Percentiles rank a stretch among this genome's conserved stretches.
These are phyloP conservation scores for Elongisporangium prolatum DNA, from an alignment of 352 stramenopile species.

Conservation along the genomic window DNA sequence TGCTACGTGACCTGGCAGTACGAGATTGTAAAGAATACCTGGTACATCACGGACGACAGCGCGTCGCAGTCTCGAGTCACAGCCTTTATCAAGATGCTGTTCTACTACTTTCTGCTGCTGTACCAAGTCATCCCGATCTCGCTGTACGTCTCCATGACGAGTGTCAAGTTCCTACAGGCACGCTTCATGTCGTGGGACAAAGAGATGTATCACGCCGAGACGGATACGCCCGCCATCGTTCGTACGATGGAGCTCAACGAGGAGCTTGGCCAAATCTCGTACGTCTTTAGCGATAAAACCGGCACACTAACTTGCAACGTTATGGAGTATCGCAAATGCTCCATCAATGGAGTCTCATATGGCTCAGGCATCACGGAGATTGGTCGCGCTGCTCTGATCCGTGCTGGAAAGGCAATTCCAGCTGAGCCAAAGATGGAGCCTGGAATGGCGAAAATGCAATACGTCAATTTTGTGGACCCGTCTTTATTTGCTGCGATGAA, in stretches of 20 bases:
- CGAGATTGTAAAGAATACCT: constrained; percentile 64
- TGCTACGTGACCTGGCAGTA: constrained; percentile 79
- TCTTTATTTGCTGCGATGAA: constrained; percentile 63
- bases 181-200: constrained; percentile 85
- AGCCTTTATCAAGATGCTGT: constrained; percentile 85
- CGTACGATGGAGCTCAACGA: constrained; percentile 89
- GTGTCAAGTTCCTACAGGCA: constrained; percentile 86
- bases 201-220: constrained; percentile 90
- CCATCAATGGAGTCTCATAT: constrained; percentile 89
- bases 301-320: constrained; percentile 92
- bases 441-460: constrained; percentile 51
- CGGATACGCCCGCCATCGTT: constrained; percentile 83
- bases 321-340: constrained; percentile 95
- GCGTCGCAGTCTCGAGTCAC: constrained; percentile 35
- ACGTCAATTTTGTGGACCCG: constrained; percentile 76
- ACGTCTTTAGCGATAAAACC: constrained; percentile 91
- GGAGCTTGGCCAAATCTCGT: constrained; percentile 88
- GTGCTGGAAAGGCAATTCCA: constrained; percentile 56
- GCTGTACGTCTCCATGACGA: constrained; percentile 91
- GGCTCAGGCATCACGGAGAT: constrained; percentile 85
- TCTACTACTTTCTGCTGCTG: constrained; percentile 90
- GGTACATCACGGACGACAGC: constrained; percentile 57
- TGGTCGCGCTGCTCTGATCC: constrained; percentile 49
- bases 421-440: constrained; percentile 55
- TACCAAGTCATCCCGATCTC: constrained; percentile 93